Evolutionary conservation across 306 rosid genomes (phyloP), one percentile per base, ranked within the genome.

Genomic region (Corylus americana): DNA sequence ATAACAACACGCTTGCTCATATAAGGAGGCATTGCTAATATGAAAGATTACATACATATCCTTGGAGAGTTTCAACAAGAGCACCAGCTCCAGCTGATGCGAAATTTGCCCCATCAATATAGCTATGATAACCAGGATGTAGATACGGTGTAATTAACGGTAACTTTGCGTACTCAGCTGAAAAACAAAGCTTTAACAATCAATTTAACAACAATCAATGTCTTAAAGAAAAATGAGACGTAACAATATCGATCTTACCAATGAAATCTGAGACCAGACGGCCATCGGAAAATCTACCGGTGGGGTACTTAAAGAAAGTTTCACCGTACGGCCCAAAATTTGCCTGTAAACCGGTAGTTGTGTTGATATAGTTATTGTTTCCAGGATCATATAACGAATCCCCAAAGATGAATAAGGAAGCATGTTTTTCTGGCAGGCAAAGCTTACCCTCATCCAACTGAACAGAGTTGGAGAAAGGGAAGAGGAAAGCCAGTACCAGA

Each of bases 241-340:
- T 22, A 16, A 1, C 8, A 1, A 31, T 72, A 54, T 29, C 35
- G 35, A 31, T 31, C 25, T 67, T 79, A 88, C 90, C 92, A 16
- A 86, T 76, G 77, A 86, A 88, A 83, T 88, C 87, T 35, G 89
- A 89, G 48, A 88, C 8, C 1, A 86, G 5, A 5, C 89, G 87
- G 17, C 94, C 89, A 67, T 88, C 85, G 3, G 82, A 83, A 69
- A 58, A 83, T 76, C 94, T 77, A 0, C 94, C 94, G 4, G 81
- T 73, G 9, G 92, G 86, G 55, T 57, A 82, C 10, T 85, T 82
- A 77, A 86, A 90, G 86, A 85, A 88, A 68, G 85, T 85, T 49
- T 85, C 78, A 2, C 89, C 94, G 20, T 90, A 88, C 4, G 94
- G 92, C 11, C 17, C 7, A 47, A 51, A 81, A 47, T 85, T 86